Conservation (phyloP, 129 eudicot species). For the Pseudognaphalium luteoalbum region DNA sequence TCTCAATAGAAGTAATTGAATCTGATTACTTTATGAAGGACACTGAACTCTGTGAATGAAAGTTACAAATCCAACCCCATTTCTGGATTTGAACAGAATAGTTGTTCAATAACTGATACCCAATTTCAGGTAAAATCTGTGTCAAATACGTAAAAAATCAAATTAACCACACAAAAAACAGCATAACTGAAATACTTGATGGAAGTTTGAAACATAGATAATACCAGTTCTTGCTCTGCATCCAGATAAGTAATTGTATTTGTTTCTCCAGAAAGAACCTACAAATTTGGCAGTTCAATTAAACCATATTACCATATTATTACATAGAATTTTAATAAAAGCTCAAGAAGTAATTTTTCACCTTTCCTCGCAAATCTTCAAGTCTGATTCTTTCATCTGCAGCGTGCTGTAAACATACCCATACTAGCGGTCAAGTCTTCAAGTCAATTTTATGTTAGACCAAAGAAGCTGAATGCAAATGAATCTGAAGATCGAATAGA, state of each 20-base stretch:
- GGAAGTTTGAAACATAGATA: conserved; percentile 15
- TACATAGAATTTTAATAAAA: conserved; percentile 13
- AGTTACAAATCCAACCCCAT: conserved; percentile 99
- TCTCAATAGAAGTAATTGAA: conserved; percentile 11
- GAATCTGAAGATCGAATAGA: conserved; percentile 5
- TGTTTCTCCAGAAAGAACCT: conserved; percentile 91
- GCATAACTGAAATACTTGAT: conserved; percentile 12
- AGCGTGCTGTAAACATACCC: conserved; percentile 73
- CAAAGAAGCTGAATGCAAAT: conserved; percentile 16
- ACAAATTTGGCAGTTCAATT: conserved; percentile 15
- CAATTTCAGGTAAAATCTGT: conserved; percentile 87
- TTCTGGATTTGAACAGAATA: conserved; percentile 66
- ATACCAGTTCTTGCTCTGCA: conserved; percentile 79
- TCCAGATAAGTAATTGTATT: conserved; percentile 74
- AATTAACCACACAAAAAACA: conserved; percentile 10
- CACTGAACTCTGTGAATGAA: conserved; percentile 52
- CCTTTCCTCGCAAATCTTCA: conserved; percentile 91
- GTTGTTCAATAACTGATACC: conserved; percentile 70
- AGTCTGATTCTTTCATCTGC: conserved; percentile 96
- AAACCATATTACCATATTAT: conserved; percentile 11
- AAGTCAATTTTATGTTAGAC: conserved; percentile 10
- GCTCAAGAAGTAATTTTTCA: conserved; percentile 28
- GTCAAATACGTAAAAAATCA: conserved; percentile 13
- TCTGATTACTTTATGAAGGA: conserved; percentile 73
- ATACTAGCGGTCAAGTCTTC: conserved; percentile 10